Conservation (phyloP, 345 rosid species). For the Camelina laxa region DNA sequence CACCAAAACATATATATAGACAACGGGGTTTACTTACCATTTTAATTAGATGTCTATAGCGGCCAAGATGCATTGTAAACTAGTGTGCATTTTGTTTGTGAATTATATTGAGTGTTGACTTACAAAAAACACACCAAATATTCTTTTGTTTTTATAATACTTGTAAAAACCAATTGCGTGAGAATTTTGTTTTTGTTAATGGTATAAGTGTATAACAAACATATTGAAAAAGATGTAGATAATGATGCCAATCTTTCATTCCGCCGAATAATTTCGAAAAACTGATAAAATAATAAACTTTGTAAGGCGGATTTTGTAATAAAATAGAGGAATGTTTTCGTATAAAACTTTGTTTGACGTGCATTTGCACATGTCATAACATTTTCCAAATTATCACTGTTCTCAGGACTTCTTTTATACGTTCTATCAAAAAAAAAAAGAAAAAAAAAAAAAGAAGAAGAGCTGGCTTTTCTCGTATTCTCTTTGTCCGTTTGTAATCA, state of each 20-base stretch:
- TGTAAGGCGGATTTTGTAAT: neutral
- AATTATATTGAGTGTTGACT: neutral
- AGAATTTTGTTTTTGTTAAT: neutral
- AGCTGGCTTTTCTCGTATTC: conserved; percentile 41
- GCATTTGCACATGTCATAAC: conserved; percentile 15
- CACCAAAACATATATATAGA: neutral
- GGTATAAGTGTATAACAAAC: neutral
- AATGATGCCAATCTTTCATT: conserved; percentile 23
- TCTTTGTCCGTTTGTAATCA: conserved; percentile 38
- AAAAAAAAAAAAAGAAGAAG: conserved; percentile 12
- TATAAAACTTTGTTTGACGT: conserved; percentile 4
- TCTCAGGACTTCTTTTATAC: neutral
- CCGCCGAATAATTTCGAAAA: conserved; percentile 1
- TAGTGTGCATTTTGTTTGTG: neutral
- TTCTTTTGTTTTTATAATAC: neutral
- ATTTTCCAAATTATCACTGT: conserved; percentile 28
- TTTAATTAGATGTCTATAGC: neutral
- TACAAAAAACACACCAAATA: neutral
- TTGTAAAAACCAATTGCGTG: neutral
- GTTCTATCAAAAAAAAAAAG: neutral
- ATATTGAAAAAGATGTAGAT: neutral
- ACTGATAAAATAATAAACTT: neutral
- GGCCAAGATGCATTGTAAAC: neutral
- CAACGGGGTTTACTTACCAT: too few species aligned
- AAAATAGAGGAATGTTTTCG: conserved; percentile 10